These are phyloP conservation scores for Colletotrichum orchidophilum DNA, from an alignment of 2,329 filamentous ascomycete species.

Conservation along the genomic window DNA sequence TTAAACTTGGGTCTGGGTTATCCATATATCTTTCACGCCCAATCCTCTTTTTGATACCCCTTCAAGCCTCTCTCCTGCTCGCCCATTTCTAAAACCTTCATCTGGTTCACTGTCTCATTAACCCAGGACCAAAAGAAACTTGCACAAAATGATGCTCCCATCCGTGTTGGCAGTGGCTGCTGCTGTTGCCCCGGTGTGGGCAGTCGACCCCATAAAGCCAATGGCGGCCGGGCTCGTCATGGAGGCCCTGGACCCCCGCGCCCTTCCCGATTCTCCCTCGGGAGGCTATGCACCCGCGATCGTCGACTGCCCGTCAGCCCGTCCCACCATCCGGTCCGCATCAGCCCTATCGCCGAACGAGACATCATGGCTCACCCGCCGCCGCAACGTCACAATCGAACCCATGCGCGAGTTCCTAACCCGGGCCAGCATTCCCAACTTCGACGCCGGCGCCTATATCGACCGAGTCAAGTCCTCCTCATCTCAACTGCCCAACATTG, in stretches of 20 bases:
- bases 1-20: background rate
- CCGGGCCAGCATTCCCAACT: slow-evolving; percentile 77
- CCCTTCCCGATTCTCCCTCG: slow-evolving; percentile 48
- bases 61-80: background rate
- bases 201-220: slow-evolving; percentile 35
- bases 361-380: slow-evolving; percentile 74
- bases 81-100: background rate
- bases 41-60: background rate
- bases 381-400: slow-evolving; percentile 77
- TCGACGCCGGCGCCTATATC: slow-evolving; percentile 81
- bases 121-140: background rate
- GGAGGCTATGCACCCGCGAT: slow-evolving; percentile 76
- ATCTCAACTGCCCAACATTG: slow-evolving; percentile 69
- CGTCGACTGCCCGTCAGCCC: slow-evolving; percentile 74
- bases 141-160: slow-evolving; percentile 19
- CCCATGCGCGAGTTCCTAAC: slow-evolving; percentile 80
- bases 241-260: slow-evolving; percentile 38
- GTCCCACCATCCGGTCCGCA: slow-evolving; percentile 75
- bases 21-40: background rate
- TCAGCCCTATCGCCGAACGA: slow-evolving; percentile 73
- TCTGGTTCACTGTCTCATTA: background rate
- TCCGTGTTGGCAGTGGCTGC: slow-evolving; percentile 18
- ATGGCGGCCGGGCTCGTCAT: slow-evolving; percentile 25
- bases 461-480: slow-evolving; percentile 70
- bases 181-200: slow-evolving; percentile 44